phyloP scores from a whole-genome alignment of 768 basidiomycete species.

The Collybia sordida region DNA sequence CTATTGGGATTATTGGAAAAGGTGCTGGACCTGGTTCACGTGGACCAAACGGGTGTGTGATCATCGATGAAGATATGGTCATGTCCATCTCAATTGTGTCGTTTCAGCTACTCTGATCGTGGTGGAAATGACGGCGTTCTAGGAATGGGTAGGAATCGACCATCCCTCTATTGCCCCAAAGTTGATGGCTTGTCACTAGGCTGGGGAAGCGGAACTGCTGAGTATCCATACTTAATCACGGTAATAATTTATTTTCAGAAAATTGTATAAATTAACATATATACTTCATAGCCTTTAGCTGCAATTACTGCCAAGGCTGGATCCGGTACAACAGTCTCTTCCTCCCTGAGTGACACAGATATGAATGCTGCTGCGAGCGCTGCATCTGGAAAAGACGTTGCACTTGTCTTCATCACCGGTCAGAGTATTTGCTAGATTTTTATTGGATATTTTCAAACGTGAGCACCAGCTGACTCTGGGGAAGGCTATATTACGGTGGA shows the following conservation, averaged over 20 bases:
- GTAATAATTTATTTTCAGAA: slow-evolving; percentile 21
- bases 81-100: not conserved
- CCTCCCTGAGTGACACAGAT: slow-evolving; percentile 51
- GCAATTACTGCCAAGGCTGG: slow-evolving; percentile 44
- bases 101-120: slow-evolving; percentile 43
- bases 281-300: slow-evolving; percentile 31
- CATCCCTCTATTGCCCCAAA: slow-evolving; percentile 11
- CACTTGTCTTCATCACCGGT: slow-evolving; percentile 55
- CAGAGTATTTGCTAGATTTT: slow-evolving; percentile 10
- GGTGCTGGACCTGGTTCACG: slow-evolving; percentile 52
- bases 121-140: slow-evolving; percentile 59
- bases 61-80: not conserved
- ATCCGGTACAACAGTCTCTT: slow-evolving; percentile 38
- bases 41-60: slow-evolving; percentile 59
- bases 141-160: slow-evolving; percentile 52
- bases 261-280: not conserved
- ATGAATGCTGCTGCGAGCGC: slow-evolving; percentile 40
- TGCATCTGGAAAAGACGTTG: slow-evolving; percentile 46
- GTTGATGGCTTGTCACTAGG: slow-evolving; percentile 21
- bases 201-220: slow-evolving; percentile 51
- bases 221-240: slow-evolving; percentile 50
- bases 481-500: slow-evolving; percentile 47
- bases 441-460: slow-evolving; percentile 1
- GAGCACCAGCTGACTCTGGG: slow-evolving; percentile 34
- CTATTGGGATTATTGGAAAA: slow-evolving; percentile 57